Evolutionary conservation across 2,329 filamentous ascomycete species (phyloP).

Genomic region (Nigrograna mackinnonii): DNA sequence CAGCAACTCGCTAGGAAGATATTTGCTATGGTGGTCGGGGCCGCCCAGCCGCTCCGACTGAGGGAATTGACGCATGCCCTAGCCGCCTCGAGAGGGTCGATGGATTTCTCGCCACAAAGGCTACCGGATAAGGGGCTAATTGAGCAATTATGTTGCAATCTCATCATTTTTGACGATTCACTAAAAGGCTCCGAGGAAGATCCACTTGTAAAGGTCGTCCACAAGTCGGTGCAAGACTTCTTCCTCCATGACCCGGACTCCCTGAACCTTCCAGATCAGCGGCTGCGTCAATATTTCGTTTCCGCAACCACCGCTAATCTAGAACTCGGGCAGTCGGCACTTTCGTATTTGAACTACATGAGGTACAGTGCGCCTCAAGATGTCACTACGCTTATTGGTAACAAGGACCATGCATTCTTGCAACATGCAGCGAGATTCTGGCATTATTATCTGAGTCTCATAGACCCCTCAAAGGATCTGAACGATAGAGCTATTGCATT

Average conservation of each 20-base stretch:
- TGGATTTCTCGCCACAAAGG: conserved; percentile 5
- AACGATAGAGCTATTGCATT: conserved; percentile 3
- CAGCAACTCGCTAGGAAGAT: conserved; percentile 9
- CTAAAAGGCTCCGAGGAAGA: conserved; percentile 6
- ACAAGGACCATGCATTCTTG: conserved; percentile 6
- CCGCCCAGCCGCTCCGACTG: conserved; percentile 8
- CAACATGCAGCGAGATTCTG: conserved; percentile 8
- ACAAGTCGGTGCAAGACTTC: conserved; percentile 14
- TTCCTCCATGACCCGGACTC: conserved; percentile 9
- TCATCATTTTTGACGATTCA: conserved; percentile 8
- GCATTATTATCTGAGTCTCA: conserved; percentile 5
- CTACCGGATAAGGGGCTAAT: conserved; percentile 7
- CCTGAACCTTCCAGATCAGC: conserved; percentile 3
- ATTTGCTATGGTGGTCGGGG: conserved; percentile 11
- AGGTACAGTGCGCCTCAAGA: conserved; percentile 5
- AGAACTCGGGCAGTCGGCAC: conserved; percentile 1
- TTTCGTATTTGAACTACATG: conserved; percentile 5
- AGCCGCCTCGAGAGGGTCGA: conserved; percentile 4
- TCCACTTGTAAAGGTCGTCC: conserved; percentile 10
- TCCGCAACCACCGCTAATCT: conserved; percentile 3
- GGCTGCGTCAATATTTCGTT: conserved; percentile 7
- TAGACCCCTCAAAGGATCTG: background rate
- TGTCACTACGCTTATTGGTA: background rate
- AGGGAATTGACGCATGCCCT: conserved; percentile 11
- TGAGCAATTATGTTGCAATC: conserved; percentile 9